Conservation (phyloP, 1,284 basidiomycete genomes). For the Mycocalia duriaeana region DNA sequence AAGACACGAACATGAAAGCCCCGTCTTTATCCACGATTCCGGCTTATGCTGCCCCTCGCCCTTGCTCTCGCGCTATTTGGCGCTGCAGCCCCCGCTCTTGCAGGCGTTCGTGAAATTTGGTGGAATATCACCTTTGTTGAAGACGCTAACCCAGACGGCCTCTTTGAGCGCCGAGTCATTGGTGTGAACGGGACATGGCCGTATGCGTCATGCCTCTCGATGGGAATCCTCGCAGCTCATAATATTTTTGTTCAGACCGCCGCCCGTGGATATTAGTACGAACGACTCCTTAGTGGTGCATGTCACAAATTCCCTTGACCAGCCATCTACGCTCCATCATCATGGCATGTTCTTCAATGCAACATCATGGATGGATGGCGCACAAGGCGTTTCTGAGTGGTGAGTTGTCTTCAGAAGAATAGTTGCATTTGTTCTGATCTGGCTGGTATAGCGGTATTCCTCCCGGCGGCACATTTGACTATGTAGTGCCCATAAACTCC, state of each 20-base stretch:
- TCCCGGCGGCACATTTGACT: slow-evolving; percentile 67
- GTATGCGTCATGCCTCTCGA: slow-evolving; percentile 44
- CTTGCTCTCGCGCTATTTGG: slow-evolving; percentile 12
- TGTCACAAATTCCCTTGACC: slow-evolving; percentile 65
- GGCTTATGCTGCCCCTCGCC: slow-evolving; percentile 10
- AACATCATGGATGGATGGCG: slow-evolving; percentile 86
- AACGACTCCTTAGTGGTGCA: slow-evolving; percentile 77
- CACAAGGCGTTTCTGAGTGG: slow-evolving; percentile 81
- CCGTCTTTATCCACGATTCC: too few species aligned
- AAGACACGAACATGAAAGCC: too few species aligned
- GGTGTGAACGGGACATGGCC: slow-evolving; percentile 92
- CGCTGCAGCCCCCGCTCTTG: slow-evolving; percentile 34
- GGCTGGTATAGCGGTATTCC: slow-evolving; percentile 71
- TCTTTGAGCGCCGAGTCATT: slow-evolving; percentile 69
- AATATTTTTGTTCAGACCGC: slow-evolving; percentile 50
- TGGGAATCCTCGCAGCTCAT: slow-evolving; percentile 1
- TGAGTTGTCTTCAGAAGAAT: slow-evolving; percentile 23
- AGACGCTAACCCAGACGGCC: slow-evolving; percentile 71
- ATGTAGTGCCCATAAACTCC: slow-evolving; percentile 72
- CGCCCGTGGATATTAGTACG: slow-evolving; percentile 68
- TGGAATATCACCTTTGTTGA: slow-evolving; percentile 79
- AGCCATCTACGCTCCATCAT: slow-evolving; percentile 68
- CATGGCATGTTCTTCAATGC: slow-evolving; percentile 94
- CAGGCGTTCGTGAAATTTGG: slow-evolving; percentile 65
- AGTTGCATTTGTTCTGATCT: neutral